Base-by-base conservation (phyloP, 495 filamentous ascomycete genomes). In the Geoglossum glabrum region DNA sequence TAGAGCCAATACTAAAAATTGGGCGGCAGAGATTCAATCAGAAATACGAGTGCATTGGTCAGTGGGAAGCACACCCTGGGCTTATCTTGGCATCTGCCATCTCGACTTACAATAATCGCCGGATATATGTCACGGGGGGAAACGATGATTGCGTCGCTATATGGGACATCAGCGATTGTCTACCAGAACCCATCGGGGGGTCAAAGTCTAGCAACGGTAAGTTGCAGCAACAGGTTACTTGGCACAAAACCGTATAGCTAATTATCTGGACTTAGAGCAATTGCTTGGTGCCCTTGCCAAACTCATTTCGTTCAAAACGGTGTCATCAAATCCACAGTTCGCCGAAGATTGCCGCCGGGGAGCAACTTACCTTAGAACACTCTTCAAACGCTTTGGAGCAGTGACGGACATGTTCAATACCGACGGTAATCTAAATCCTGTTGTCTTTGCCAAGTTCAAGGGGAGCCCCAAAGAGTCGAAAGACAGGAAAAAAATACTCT, bases 311-410 rank as follows among this genome's bases (percentile, higher is more conserved):
- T 96, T 82, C 71, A 88, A 84, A 58, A 97, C 93, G 0, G 78
- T 97, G 33, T 96, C 92, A 1, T 85, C 87, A 2, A 80, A 86
- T 36, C 78, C 82, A 1, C 83, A 86, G 61, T 93, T 86, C 63
- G 78, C 82, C 0, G 86, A 86, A 57, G 92, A 95, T 66, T 98
- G 93, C 67, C 82, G 90, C 54, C 82, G 90, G 64, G 90, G 90
- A 11, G 92, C 92, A 19, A 89, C 86, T 1, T 97, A 84, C 64
- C 78, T 98, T 0, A 86, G 87, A 56, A 82, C 81, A 0, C 75
- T 95, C 43, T 95, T 95, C 70, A 92, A 88, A 66, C 83, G 86
- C 47, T 80, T 95, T 54, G 93, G 93, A 10, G 92, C 88, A 6
- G 77, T 84, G 45, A 89, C 93, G 0, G 86, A 88, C 56, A 81